Conservation (phyloP, 495 filamentous ascomycete species). For the Terfezia boudieri region DNA sequence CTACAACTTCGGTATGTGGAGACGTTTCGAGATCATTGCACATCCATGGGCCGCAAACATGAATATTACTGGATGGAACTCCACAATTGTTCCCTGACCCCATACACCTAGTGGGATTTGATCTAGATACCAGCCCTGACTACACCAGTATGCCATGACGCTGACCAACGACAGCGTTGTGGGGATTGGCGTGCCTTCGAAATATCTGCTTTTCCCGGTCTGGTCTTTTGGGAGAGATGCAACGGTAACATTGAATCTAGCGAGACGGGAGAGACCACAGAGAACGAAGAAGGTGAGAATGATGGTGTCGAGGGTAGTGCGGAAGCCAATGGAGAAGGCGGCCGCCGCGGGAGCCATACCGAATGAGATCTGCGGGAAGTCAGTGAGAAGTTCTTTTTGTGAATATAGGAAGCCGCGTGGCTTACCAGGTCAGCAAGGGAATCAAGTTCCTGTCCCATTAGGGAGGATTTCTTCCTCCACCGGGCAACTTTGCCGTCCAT, state of each 20-base stretch:
- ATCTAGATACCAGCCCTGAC: slow-evolving; percentile 54
- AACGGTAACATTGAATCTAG: slow-evolving; percentile 93
- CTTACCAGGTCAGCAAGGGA: slow-evolving; percentile 88
- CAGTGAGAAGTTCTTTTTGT: not conserved
- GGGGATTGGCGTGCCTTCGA: slow-evolving; percentile 91
- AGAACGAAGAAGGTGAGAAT: slow-evolving; percentile 79
- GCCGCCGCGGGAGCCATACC: slow-evolving; percentile 69
- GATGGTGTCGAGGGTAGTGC: slow-evolving; percentile 66
- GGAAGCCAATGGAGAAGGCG: slow-evolving; percentile 76
- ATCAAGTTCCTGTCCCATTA: slow-evolving; percentile 97
- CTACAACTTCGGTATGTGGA: slow-evolving; percentile 91
- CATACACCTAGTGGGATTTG: slow-evolving; percentile 47
- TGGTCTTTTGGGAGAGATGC: slow-evolving; percentile 71
- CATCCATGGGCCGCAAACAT: slow-evolving; percentile 72
- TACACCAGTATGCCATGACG: slow-evolving; percentile 78
- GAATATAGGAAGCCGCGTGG: not conserved
- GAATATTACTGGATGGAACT: slow-evolving; percentile 67
- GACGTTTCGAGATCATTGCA: slow-evolving; percentile 78
- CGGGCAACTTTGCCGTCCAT: slow-evolving; percentile 92
- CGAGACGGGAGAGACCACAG: slow-evolving; percentile 78
- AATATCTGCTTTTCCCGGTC: slow-evolving; percentile 75
- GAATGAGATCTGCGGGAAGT: slow-evolving; percentile 57
- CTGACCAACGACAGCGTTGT: slow-evolving; percentile 58
- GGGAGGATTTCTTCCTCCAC: slow-evolving; percentile 82
- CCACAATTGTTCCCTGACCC: slow-evolving; percentile 38